Percentiles rank a stretch among this genome's conserved stretches.
Evolutionary conservation across 1,284 basidiomycete species (phyloP).

Genomic region (Ustilago tritici): DNA sequence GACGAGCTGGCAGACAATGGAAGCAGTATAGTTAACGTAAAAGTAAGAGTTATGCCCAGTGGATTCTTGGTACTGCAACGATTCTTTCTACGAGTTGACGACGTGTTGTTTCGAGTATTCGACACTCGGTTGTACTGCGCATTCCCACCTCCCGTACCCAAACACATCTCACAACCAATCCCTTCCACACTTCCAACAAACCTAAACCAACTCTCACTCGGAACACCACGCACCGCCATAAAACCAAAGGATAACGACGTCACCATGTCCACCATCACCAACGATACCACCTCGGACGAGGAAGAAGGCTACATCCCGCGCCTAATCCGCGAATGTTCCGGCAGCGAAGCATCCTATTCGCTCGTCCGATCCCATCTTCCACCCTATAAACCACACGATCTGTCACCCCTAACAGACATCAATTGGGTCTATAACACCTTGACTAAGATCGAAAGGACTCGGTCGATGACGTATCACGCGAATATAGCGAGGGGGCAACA

Average conservation of each 20-base stretch:
- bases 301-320: slow-evolving; percentile 55
- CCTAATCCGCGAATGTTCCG: slow-evolving; percentile 84
- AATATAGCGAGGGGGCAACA: slow-evolving; percentile 14
- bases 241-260: not conserved
- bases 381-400: slow-evolving; percentile 77
- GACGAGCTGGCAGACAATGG: slow-evolving; percentile 69
- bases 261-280: not conserved
- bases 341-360: slow-evolving; percentile 90
- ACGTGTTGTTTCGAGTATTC: slow-evolving; percentile 89
- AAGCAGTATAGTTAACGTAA: slow-evolving; percentile 64
- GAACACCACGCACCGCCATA: slow-evolving; percentile 1
- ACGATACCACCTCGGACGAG: not conserved
- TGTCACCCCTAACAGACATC: slow-evolving; percentile 88
- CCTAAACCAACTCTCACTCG: slow-evolving; percentile 17
- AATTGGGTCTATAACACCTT: slow-evolving; percentile 85
- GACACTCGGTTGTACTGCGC: slow-evolving; percentile 92
- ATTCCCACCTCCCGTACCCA: slow-evolving; percentile 71
- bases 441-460: slow-evolving; percentile 74
- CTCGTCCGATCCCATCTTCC: slow-evolving; percentile 78
- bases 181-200: not conserved
- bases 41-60: slow-evolving; percentile 90
- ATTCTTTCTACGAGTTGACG: slow-evolving; percentile 94
- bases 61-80: slow-evolving; percentile 90
- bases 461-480: slow-evolving; percentile 18
- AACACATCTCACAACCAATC: not conserved